phyloP scores from a whole-genome alignment of 2,329 filamentous ascomycete species.

The Pyricularia grisea region DNA sequence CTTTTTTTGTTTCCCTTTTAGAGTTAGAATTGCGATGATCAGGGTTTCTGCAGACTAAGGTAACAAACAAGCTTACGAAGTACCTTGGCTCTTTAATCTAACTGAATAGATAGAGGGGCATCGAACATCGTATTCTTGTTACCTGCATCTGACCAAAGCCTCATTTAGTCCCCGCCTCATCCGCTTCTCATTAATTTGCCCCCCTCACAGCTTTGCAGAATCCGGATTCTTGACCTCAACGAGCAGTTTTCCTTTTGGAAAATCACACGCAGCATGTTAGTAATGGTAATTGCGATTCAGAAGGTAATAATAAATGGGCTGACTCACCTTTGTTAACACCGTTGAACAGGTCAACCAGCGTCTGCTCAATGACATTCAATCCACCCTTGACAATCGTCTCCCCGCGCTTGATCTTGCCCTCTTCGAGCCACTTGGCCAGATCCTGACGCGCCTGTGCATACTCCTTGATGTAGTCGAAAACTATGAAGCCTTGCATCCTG shows the following conservation, averaged over 20 bases:
- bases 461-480: constrained; percentile 54
- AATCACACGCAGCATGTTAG: neutral
- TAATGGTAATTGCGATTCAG: neutral
- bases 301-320: neutral
- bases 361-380: constrained; percentile 51
- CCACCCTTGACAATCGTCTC: constrained; percentile 66
- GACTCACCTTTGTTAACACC: constrained; percentile 56
- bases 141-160: neutral
- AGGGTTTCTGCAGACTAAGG: neutral
- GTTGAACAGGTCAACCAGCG: constrained; percentile 53
- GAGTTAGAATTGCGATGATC: neutral
- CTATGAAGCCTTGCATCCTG: constrained; percentile 60
- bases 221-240: constrained; percentile 15
- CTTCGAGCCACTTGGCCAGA: constrained; percentile 56
- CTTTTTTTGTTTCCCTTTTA: neutral
- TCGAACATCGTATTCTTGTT: neutral
- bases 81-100: neutral
- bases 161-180: neutral
- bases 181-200: neutral
- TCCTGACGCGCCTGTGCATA: constrained; percentile 49
- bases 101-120: neutral
- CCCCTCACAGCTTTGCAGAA: constrained; percentile 10
- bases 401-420: constrained; percentile 63
- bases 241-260: constrained; percentile 11
- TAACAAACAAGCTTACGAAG: neutral